phyloP scores from a whole-genome alignment of 768 basidiomycete species.

The Lactarius quietus region DNA sequence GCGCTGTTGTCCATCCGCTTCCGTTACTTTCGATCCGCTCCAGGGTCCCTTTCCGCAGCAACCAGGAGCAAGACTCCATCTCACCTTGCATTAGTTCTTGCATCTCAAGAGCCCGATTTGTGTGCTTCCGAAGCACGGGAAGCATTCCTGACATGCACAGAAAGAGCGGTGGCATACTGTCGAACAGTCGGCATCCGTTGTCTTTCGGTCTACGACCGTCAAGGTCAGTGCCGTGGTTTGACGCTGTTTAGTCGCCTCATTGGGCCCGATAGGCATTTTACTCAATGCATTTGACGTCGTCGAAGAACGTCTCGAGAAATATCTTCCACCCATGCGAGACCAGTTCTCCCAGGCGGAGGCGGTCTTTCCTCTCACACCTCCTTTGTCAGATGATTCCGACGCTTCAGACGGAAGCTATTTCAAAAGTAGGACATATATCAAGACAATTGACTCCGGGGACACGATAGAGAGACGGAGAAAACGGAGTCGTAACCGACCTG shows the following conservation, averaged over 20 bases:
- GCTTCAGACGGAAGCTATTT: slow-evolving; percentile 28
- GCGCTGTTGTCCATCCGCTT: slow-evolving; percentile 41
- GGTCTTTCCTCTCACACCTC: slow-evolving; percentile 75
- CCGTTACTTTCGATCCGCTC: slow-evolving; percentile 36
- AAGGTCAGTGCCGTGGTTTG: slow-evolving; percentile 45
- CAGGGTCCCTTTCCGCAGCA: slow-evolving; percentile 50
- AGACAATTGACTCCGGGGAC: slow-evolving; percentile 9
- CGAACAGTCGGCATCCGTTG: slow-evolving; percentile 54
- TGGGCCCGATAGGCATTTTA: slow-evolving; percentile 36
- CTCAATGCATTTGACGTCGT: not conserved
- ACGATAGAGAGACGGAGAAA: slow-evolving; percentile 8
- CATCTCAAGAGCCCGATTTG: slow-evolving; percentile 38
- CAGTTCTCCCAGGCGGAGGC: slow-evolving; percentile 48
- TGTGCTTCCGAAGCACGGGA: slow-evolving; percentile 37
- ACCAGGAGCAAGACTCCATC: slow-evolving; percentile 55
- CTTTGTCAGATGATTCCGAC: slow-evolving; percentile 65
- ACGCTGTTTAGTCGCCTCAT: not conserved
- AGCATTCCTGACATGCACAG: slow-evolving; percentile 50
- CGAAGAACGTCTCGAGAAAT: slow-evolving; percentile 34
- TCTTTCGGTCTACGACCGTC: slow-evolving; percentile 68
- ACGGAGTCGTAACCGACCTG: slow-evolving; percentile 3
- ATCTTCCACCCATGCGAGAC: slow-evolving; percentile 25
- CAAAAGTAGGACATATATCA: slow-evolving; percentile 9
- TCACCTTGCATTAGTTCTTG: slow-evolving; percentile 65
- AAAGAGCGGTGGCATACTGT: slow-evolving; percentile 59